Base-by-base conservation (phyloP, 1,139 yeast species). In the Sugiyamaella paludigena region DNA sequence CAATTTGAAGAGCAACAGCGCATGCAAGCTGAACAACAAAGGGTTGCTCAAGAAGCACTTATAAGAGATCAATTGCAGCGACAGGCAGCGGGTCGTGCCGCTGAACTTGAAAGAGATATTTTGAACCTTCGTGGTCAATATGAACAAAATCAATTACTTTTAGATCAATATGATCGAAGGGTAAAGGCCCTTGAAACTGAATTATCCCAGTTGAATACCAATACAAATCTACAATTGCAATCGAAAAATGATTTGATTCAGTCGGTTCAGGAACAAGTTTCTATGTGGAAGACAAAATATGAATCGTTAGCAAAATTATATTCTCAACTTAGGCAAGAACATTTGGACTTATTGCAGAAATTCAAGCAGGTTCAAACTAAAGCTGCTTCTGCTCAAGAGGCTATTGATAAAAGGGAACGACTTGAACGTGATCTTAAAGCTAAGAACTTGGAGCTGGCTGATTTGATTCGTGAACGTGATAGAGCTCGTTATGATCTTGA, bases 321-420 rank as follows among this genome's bases (percentile, higher is more conserved):
- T 65, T 84, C 96, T 1, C 96, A 89, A 67, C 75, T 91, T 58
- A 84, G 97, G 61, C 95, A 87, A 68, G 97, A 91, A 66, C 97
- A 91, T 66, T 75, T 91, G 63, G 87, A 84, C 55, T 71, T 89
- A 54, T 76, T 91, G 60, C 77, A 87, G 43, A 85, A 85, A 63
- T 85, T 85, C 63, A 91, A 91, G 65, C 84, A 85, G 58, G 78
- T 85, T 49, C 96, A 89, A 68, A 88, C 89, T 59, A 87, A 87
- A 67, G 95, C 94, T 7, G 85, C 91, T 28, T 85, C 95, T 53
- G 96, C 97, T 7, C 96, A 88, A 65, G 97, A 89, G 67, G 87
- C 96, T 0, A 81, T 89, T 54, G 85, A 85, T 58, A 85, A 83
- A 68, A 83, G 91, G 58, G 96, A 89, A 62, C 81, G 81, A 62